Evolutionary conservation across 129 eudicot species (phyloP).

Genomic region (Sambucus nigra): DNA sequence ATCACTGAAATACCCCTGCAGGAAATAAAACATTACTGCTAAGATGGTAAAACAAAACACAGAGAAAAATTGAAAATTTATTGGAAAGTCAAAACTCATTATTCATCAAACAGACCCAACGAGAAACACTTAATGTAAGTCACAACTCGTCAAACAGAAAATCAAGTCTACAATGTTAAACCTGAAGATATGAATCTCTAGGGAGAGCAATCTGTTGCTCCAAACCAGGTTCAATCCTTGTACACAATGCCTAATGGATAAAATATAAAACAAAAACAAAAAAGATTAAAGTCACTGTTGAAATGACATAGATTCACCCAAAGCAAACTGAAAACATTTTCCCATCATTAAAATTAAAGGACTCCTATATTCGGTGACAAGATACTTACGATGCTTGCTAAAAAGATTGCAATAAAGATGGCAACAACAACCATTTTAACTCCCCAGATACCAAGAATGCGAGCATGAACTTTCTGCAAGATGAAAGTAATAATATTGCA

Average conservation of each 20-base stretch:
- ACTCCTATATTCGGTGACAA: too few species aligned
- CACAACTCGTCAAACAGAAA: slow-evolving; percentile 4
- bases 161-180: background rate
- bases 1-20: slow-evolving; percentile 55
- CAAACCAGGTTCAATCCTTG: slow-evolving; percentile 66
- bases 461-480: slow-evolving; percentile 52
- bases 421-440: slow-evolving; percentile 37
- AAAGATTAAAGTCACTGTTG: background rate
- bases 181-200: slow-evolving; percentile 75
- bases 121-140: background rate
- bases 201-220: slow-evolving; percentile 80
- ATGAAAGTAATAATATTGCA: background rate
- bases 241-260: slow-evolving; percentile 41
- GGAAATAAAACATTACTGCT: background rate
- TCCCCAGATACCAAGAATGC: slow-evolving; percentile 33
- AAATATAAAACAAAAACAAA: background rate
- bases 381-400: slow-evolving; percentile 60
- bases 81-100: background rate
- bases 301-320: background rate
- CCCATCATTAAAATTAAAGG: too few species aligned
- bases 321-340: background rate
- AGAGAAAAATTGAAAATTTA: background rate
- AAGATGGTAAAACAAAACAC: background rate
- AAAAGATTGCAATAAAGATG: slow-evolving; percentile 35
- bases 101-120: background rate